Base-by-base conservation (phyloP, 768 basidiomycete genomes). In the Leccinum barrowsii region DNA sequence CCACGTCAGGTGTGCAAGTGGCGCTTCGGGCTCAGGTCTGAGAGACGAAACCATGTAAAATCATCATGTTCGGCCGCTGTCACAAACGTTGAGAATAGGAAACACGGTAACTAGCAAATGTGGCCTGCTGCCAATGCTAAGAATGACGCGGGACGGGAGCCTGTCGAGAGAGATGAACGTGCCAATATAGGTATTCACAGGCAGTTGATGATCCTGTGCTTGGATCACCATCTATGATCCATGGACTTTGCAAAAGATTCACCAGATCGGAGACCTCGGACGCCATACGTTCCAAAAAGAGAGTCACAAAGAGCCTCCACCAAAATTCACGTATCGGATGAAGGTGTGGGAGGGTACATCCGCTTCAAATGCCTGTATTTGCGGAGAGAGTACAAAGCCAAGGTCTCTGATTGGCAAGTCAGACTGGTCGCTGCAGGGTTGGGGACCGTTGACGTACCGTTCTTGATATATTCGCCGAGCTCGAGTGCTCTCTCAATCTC, bases 381-480 rank as follows among this genome's bases (percentile, higher is more conserved):
- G 62, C 87, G 81, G 47, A 94, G 73, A 1, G 89, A 85, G 65
- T 94, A 93, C 21, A 94, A 72, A 0, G 91, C 90, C 47, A 93
- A 77, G 0, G 90, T 92, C 75, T 93, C 91, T 92, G 53, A 24
- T n/a, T 6, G 42, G 11, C 15, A 48, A 1, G 28, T 69, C 2
- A 67, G 59, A 15, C 17, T 37, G 13, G 8, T 8, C 8, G 6
- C 34, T 34, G 7, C 1, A 1, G 10, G 11, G 30, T 5, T 13
- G 1, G 1, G 34, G 7, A 48, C 0, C 5, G n/a, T 8, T 8
- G 34, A 67, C 82, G 60, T 65, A 89, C 92, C 92, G 66, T 90
- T 89, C 75, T 86, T 90, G 73, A 94, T 92, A 64, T 91, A 92
- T 69, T 92, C 90, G 12, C 85, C 89, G 30, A 92, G 73, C 58